Conservation (phyloP, 2,329 filamentous ascomycete genomes). For the Penicillium sclerotigenum region DNA sequence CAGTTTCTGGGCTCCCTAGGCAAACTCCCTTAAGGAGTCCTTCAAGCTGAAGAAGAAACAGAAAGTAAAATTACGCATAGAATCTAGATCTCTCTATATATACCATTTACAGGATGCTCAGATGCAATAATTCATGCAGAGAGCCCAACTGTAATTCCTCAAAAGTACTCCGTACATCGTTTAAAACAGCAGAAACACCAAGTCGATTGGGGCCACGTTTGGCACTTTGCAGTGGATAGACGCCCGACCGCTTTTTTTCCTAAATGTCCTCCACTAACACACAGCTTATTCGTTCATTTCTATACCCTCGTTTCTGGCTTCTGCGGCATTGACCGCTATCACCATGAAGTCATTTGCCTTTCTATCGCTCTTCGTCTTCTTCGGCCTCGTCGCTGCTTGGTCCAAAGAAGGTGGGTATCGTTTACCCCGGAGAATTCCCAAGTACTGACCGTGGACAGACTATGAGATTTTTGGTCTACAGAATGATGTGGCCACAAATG, state of each 20-base stretch:
- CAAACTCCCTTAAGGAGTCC: neutral
- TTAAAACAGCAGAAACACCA: neutral
- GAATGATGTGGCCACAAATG: constrained; percentile 74
- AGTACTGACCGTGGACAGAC: constrained; percentile 55
- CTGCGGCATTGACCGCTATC: constrained; percentile 27
- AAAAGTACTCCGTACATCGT: too few relatives aligned
- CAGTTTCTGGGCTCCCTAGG: neutral
- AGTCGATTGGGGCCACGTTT: constrained; percentile 24
- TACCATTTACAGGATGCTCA: neutral
- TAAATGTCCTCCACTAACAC: constrained; percentile 1
- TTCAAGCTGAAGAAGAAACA: neutral
- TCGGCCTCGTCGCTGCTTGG: constrained; percentile 72
- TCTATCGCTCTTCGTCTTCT: constrained; percentile 65
- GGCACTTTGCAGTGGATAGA: constrained; percentile 4
- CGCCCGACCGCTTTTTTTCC: constrained; percentile 15
- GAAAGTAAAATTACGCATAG: neutral
- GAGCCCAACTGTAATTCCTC: neutral
- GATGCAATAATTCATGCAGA: constrained; percentile 1
- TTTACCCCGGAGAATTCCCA: neutral
- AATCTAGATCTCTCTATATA: neutral
- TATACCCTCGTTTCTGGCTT: constrained; percentile 9
- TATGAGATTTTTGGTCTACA: constrained; percentile 96
- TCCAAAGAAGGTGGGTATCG: constrained; percentile 71
- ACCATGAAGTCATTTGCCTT: constrained; percentile 66
- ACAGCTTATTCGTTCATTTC: constrained; percentile 10